These are phyloP conservation scores for Sphagnum tenellum DNA, from an alignment of 225 moss, liverwort and hornwort genomes.

Conservation along the genomic window DNA sequence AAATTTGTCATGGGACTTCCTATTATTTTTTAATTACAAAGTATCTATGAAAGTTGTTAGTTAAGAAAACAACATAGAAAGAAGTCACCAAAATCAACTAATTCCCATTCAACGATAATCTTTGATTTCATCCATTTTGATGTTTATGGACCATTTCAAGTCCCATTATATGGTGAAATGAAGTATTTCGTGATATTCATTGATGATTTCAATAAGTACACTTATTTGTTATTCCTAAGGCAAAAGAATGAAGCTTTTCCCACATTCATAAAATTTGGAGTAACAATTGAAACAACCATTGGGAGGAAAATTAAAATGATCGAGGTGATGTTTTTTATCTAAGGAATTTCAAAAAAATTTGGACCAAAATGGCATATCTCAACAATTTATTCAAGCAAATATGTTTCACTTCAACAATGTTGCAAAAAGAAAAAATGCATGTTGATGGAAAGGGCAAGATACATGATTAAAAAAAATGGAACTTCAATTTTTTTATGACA, in stretches of 20 bases:
- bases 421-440: constrained; percentile 1
- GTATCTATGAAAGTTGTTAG: neutral
- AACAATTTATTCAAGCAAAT: constrained; percentile 1
- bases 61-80: neutral
- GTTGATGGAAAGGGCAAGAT: constrained; percentile 1
- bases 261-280: constrained; percentile 1
- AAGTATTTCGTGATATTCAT: neutral
- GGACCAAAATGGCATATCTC: neutral
- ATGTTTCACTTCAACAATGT: constrained; percentile 4
- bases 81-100: neutral
- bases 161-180: neutral
- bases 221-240: neutral
- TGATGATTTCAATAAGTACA: neutral
- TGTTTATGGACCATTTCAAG: neutral
- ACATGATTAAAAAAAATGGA: neutral
- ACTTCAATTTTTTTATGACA: neutral
- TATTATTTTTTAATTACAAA: neutral
- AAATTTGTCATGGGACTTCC: neutral
- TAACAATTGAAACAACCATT: neutral
- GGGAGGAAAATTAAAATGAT: neutral
- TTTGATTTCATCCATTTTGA: neutral
- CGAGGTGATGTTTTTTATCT: constrained; percentile 2
- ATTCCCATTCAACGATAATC: too few species aligned
- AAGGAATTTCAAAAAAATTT: neutral
- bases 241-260: neutral